Conservation (phyloP, 176 grass and related monocot species). For the Oryza coarctata region DNA sequence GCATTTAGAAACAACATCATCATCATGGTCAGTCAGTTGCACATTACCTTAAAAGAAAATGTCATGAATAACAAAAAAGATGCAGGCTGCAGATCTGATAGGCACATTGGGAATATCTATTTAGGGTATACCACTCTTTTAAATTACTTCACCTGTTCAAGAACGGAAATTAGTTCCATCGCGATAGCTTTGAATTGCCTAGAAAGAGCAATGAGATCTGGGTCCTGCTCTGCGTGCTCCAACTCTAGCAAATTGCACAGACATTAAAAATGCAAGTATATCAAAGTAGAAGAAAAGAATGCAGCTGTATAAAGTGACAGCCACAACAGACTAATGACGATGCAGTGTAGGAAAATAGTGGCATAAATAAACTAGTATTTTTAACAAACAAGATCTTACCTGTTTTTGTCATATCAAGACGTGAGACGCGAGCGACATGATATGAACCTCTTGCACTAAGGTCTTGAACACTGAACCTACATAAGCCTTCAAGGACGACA, state of each 20-base stretch:
- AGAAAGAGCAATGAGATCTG: constrained; percentile 82
- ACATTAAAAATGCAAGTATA: constrained; percentile 11
- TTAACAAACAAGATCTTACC: constrained; percentile 55
- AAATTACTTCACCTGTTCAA: constrained; percentile 74
- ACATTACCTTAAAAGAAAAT: neutral
- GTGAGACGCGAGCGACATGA: constrained; percentile 80
- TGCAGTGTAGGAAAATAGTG: constrained; percentile 1
- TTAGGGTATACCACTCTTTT: neutral
- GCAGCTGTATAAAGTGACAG: neutral
- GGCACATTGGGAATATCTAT: neutral
- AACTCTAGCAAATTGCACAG: constrained; percentile 60
- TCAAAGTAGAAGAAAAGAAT: neutral
- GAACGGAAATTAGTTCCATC: constrained; percentile 96
- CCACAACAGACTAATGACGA: neutral
- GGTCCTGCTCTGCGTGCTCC: constrained; percentile 94
- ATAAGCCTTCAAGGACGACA: constrained; percentile 96
- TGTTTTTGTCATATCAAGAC: constrained; percentile 90
- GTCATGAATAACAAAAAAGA: neutral
- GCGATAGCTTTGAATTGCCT: constrained; percentile 95
- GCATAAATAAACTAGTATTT: neutral
- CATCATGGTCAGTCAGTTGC: constrained; percentile 26
- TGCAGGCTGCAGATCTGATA: neutral
- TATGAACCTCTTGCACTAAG: constrained; percentile 84
- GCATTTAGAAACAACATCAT: constrained; percentile 35
- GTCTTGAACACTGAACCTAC: constrained; percentile 94